Evolutionary conservation across 177 flowering plant genomes (phyloP).

Genomic region (Tripterygium wilfordii): DNA sequence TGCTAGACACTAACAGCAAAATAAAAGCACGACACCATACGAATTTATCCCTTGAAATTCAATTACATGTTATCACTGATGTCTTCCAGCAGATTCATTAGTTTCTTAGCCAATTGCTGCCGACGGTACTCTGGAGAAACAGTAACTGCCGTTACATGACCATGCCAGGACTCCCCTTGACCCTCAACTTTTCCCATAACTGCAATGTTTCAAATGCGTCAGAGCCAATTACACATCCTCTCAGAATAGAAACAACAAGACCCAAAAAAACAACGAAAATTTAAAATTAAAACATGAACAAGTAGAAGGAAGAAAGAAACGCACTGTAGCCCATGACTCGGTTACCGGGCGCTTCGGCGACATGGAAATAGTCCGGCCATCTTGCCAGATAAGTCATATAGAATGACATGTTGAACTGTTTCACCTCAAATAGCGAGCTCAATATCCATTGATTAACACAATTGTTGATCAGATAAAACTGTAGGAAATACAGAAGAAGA

Average conservation of each 20-base stretch:
- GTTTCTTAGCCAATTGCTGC: conserved; percentile 85
- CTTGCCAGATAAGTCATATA: conserved; percentile 93
- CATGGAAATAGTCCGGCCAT: conserved; percentile 97
- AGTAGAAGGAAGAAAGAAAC: conserved; percentile 5
- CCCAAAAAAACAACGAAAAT: neutral
- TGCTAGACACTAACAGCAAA: too few relatives aligned
- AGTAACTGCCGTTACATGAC: conserved; percentile 96
- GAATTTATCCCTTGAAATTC: too few relatives aligned
- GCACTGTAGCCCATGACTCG: conserved; percentile 93
- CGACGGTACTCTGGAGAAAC: conserved; percentile 91
- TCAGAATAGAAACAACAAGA: neutral
- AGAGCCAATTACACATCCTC: too few relatives aligned
- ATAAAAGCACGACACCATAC: too few relatives aligned
- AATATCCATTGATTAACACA: neutral
- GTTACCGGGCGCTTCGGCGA: conserved; percentile 84
- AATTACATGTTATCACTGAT: conserved; percentile 89
- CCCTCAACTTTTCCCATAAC: conserved; percentile 99
- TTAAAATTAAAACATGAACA: neutral
- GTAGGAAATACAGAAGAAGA: conserved; percentile 4
- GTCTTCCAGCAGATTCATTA: conserved; percentile 88
- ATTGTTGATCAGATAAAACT: too few relatives aligned
- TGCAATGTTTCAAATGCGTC: conserved; percentile 19
- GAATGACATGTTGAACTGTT: conserved; percentile 97
- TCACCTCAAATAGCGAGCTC: neutral
- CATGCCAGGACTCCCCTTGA: conserved; percentile 99